Base-by-base conservation (phyloP, 805 yeast genomes). In the Candida verbasci region DNA sequence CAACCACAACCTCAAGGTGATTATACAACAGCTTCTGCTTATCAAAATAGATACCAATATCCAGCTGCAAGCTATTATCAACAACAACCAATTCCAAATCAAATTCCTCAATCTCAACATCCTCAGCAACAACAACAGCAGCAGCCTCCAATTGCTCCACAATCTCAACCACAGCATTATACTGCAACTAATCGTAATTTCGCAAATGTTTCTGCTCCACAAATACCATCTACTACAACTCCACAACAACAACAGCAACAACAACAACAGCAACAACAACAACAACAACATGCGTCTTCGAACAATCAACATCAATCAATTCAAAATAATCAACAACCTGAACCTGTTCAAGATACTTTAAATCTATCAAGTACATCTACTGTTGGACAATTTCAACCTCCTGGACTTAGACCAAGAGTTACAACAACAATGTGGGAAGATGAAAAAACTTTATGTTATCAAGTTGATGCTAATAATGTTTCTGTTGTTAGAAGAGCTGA, bases 361-460 rank as follows among this genome's bases (percentile, higher is more conserved):
- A 44, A 42, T 28, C 38, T 46, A 10, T 29, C 44, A 10, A 43
- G 38, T 40, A 26, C 31, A 11, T 59, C 68, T 11, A 45, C 60
- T 6, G 69, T 64, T 34, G 73, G 72, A 29, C 72, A 65, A 42
- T 66, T 56, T 45, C 74, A 66, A 47, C 72, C 72, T 5, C 68
- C 70, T 2, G 71, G 70, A 3, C 56, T 67, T 38, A 50, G 82
- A 23, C 86, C 83, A 7, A 65, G 81, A 42, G 86, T 84, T 35
- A 82, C 88, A 35, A 83, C 93, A 16, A 84, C 93, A n/a, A 75
- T 82, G 74, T 85, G 95, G 95, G 93, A 85, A 53, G 94, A 85
- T 54, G 94, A 85, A 52, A 80, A 82, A 47, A 85, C 94, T 1
- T 59, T 85, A 35, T 85, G 93, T 54, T 85, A 84, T 63, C 93